Conservation (phyloP, 2,329 filamentous ascomycete genomes). For the Fusarium palustre region DNA sequence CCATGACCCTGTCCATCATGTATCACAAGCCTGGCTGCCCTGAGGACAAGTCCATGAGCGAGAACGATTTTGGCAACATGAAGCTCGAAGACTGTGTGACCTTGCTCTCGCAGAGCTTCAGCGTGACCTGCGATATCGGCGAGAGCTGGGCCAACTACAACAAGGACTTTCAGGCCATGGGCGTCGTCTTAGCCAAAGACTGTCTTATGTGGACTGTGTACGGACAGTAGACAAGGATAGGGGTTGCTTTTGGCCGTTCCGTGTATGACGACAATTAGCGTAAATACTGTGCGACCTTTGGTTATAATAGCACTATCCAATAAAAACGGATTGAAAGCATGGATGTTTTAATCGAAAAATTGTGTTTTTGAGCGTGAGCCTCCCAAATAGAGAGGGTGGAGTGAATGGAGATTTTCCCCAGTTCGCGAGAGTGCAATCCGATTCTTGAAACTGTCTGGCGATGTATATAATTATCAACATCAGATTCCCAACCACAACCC, state of each 20-base stretch:
- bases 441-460: too few species aligned
- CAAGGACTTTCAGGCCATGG: constrained; percentile 6
- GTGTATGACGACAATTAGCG: background rate
- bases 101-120: constrained; percentile 6
- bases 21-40: constrained; percentile 5
- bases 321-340: background rate
- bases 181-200: constrained; percentile 4
- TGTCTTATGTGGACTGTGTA: constrained; percentile 9
- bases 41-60: constrained; percentile 10
- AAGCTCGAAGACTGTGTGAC: constrained; percentile 7
- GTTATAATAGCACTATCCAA: background rate
- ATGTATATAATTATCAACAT: too few species aligned
- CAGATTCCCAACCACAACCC: too few species aligned
- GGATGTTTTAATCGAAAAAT: background rate
- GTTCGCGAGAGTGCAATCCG: too few species aligned
- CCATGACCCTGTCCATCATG: constrained; percentile 1
- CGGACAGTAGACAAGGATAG: background rate
- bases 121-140: background rate
- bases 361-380: background rate
- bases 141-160: constrained; percentile 4
- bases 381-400: background rate
- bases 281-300: background rate
- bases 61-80: constrained; percentile 15
- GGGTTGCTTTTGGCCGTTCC: background rate
- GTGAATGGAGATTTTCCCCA: too few species aligned